These are phyloP conservation scores for Lecanicillium sp. DNA, from an alignment of 2,329 filamentous ascomycete species.

Conservation along the genomic window DNA sequence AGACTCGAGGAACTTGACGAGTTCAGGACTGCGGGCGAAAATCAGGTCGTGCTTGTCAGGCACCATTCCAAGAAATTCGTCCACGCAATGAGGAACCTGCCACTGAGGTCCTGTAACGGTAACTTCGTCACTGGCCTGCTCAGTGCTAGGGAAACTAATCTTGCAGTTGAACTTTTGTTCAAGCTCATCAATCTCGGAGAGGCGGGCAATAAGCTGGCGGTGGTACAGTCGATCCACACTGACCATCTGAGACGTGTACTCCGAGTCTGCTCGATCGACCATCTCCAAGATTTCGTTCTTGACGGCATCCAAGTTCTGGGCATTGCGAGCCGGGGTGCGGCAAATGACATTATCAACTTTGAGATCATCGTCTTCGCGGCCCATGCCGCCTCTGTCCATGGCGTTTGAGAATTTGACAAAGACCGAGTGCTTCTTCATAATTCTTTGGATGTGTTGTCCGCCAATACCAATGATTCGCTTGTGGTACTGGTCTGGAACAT, in stretches of 20 bases:
- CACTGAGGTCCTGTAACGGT: slow-evolving; percentile 95
- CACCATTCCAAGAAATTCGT: slow-evolving; percentile 95
- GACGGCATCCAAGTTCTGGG: slow-evolving; percentile 90
- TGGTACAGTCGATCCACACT: slow-evolving; percentile 93
- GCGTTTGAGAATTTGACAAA: slow-evolving; percentile 99
- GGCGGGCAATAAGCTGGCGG: slow-evolving; percentile 80
- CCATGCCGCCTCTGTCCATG: slow-evolving; percentile 90
- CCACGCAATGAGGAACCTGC: slow-evolving; percentile 93
- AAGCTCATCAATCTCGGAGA: slow-evolving; percentile 83
- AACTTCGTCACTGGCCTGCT: slow-evolving; percentile 93
- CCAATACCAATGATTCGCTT: slow-evolving; percentile 99
- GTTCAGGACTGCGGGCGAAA: slow-evolving; percentile 64
- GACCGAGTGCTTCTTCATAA: slow-evolving; percentile 99
- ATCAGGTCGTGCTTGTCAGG: slow-evolving; percentile 91
- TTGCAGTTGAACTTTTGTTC: slow-evolving; percentile 99
- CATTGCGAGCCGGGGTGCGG: slow-evolving; percentile 91
- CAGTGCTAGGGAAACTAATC: slow-evolving; percentile 94
- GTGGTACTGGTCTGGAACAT: slow-evolving; percentile 97
- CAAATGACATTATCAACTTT: slow-evolving; percentile 99
- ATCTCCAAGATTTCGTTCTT: slow-evolving; percentile 99
- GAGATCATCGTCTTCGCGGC: slow-evolving; percentile 94
- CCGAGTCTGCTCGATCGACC: slow-evolving; percentile 97
- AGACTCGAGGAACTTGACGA: slow-evolving; percentile 76
- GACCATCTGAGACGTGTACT: slow-evolving; percentile 91
- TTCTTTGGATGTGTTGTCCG: slow-evolving; percentile 95